phyloP scores from a whole-genome alignment of 805 yeast species.

The Ogataea degrootiae region DNA sequence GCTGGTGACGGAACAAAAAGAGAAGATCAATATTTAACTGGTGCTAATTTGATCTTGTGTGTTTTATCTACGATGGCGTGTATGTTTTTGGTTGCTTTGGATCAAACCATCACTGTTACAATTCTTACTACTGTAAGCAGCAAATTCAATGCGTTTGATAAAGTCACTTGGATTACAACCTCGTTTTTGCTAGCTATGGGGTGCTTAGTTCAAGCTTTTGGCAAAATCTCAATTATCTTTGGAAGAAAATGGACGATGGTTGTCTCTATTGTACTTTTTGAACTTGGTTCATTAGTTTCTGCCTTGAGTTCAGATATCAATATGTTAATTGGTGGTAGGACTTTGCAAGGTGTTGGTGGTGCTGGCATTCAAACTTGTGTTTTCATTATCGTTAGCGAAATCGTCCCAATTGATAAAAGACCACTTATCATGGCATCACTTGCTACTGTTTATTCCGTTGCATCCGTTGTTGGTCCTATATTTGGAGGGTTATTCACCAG shows the following conservation, averaged over 20 bases:
- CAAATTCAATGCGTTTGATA: conserved; percentile 44
- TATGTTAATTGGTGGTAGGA: conserved; percentile 67
- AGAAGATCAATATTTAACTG: conserved; percentile 24
- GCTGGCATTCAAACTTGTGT: conserved; percentile 60
- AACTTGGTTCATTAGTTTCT: conserved; percentile 55
- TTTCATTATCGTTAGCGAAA: conserved; percentile 53
- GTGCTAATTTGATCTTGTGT: conserved; percentile 14
- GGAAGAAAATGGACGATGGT: conserved; percentile 52
- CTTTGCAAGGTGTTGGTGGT: conserved; percentile 67
- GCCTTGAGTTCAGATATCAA: conserved; percentile 53
- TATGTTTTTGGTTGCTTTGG: conserved; percentile 39
- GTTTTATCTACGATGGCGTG: conserved; percentile 12
- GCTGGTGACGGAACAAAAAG: conserved; percentile 36
- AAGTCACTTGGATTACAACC: conserved; percentile 55
- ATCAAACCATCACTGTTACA: conserved; percentile 55
- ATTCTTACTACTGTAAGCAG: conserved; percentile 45
- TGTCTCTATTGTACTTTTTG: conserved; percentile 48
- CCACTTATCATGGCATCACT: conserved; percentile 35
- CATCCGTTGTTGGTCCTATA: conserved; percentile 57
- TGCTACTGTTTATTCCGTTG: conserved; percentile 42
- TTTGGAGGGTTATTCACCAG: conserved; percentile 63
- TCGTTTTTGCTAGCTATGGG: conserved; percentile 54
- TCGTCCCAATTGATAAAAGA: conserved; percentile 40
- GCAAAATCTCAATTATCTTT: conserved; percentile 48
- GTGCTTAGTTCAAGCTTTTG: conserved; percentile 51